Percentiles rank a stretch among this genome's conserved stretches.
Evolutionary conservation across 2,329 filamentous ascomycete species (phyloP).

Genomic region (Neoscytalidium dimidiatum): DNA sequence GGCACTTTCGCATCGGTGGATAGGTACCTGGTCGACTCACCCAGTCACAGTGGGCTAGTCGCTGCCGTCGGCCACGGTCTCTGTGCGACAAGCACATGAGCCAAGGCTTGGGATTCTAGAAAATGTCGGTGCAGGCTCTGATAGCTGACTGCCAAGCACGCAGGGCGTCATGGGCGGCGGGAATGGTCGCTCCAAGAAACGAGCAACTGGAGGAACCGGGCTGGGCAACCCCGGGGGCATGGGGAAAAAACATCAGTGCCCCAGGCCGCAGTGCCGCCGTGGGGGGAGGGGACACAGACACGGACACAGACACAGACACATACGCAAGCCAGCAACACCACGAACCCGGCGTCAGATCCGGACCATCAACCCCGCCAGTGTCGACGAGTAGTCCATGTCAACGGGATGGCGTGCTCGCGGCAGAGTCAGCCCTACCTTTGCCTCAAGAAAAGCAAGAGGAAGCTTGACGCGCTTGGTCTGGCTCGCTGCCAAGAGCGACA

Average conservation of each 20-base stretch:
- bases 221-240: not conserved
- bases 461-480: constrained; percentile 10
- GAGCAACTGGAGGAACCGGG: not conserved
- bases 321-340: not conserved
- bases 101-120: not conserved
- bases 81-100: no score
- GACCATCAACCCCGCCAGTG: not conserved
- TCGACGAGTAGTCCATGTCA: not conserved
- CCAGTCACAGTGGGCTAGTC: no score
- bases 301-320: not conserved
- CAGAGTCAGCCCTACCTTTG: not conserved
- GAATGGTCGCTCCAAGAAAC: not conserved
- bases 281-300: not conserved
- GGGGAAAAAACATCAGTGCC: no score
- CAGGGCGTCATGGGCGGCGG: constrained; percentile 10
- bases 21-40: no score
- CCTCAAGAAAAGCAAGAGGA: not conserved
- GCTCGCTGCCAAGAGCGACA: not conserved
- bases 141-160: not conserved
- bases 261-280: not conserved
- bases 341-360: not conserved
- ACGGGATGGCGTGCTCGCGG: not conserved
- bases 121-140: not conserved
- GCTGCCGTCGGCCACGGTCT: no score
- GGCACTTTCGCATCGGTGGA: no score